phyloP scores from a whole-genome alignment of 1,284 basidiomycete species.

The Schizopora paradoxa region DNA sequence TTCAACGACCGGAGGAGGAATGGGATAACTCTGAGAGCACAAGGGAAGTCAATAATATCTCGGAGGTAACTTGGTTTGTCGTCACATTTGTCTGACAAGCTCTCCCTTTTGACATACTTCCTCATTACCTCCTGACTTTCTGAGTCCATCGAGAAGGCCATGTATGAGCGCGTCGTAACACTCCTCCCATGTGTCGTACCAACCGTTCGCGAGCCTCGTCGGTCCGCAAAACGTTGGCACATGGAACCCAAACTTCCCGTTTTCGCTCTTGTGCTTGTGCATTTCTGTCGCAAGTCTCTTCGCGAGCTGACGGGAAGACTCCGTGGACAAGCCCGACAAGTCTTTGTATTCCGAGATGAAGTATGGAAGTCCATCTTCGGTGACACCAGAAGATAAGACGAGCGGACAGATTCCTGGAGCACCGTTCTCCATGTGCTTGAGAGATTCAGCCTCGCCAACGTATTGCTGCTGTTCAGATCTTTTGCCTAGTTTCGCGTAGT shows the following conservation, averaged over 20 bases:
- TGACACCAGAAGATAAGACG: slow-evolving; percentile 48
- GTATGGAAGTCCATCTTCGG: slow-evolving; percentile 43
- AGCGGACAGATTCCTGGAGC: slow-evolving; percentile 65
- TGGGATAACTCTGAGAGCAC: slow-evolving; percentile 76
- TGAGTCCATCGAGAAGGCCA: slow-evolving; percentile 56
- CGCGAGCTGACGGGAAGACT: slow-evolving; percentile 50
- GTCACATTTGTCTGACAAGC: slow-evolving; percentile 53
- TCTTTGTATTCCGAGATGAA: slow-evolving; percentile 76
- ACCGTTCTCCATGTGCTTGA: slow-evolving; percentile 56
- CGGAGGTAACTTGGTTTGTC: too few species aligned
- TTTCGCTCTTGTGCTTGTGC: slow-evolving; percentile 47
- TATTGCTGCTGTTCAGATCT: slow-evolving; percentile 57
- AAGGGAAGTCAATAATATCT: too few species aligned
- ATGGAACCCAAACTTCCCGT: slow-evolving; percentile 70
- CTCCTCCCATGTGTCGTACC: slow-evolving; percentile 64
- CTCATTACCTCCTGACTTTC: slow-evolving; percentile 37
- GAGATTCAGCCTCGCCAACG: slow-evolving; percentile 66
- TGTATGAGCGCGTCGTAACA: slow-evolving; percentile 67
- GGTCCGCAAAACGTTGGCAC: slow-evolving; percentile 79
- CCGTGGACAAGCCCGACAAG: slow-evolving; percentile 41
- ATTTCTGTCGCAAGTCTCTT: slow-evolving; percentile 60
- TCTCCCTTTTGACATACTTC: slow-evolving; percentile 52
- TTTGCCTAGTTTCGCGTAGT: slow-evolving; percentile 57
- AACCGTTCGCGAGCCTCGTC: slow-evolving; percentile 73
- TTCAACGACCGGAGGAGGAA: slow-evolving; percentile 57